phyloP scores from a whole-genome alignment of 106 monocot genomes.

The Ottelia alismoides region DNA sequence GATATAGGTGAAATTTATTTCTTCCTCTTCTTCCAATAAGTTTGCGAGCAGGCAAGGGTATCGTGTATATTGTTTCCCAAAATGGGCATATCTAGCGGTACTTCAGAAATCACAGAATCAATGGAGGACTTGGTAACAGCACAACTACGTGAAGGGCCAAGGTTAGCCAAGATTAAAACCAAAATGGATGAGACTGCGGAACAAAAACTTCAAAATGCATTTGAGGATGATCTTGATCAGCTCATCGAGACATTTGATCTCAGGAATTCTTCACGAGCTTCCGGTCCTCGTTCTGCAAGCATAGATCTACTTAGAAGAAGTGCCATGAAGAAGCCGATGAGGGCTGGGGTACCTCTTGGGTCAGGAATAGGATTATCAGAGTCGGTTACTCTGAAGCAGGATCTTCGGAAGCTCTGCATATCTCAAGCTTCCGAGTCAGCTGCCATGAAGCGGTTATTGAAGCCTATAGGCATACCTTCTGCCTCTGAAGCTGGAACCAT shows the following conservation, averaged over 20 bases:
- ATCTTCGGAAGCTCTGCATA: slow-evolving; percentile 51
- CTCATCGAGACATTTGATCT: slow-evolving; percentile 20
- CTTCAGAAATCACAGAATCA: neutral
- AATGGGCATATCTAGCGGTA: too few relatives aligned
- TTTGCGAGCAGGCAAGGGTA: too few relatives aligned
- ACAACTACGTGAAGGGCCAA: neutral
- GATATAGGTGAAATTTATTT: too few relatives aligned
- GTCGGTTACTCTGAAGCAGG: slow-evolving; percentile 55
- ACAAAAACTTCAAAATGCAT: slow-evolving; percentile 8
- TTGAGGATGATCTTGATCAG: slow-evolving; percentile 19
- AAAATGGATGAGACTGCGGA: slow-evolving; percentile 9
- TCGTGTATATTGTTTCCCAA: too few relatives aligned
- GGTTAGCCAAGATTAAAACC: slow-evolving; percentile 5
- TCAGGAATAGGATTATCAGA: slow-evolving; percentile 34
- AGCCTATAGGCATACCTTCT: slow-evolving; percentile 17
- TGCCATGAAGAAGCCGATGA: slow-evolving; percentile 20
- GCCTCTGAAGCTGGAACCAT: slow-evolving; percentile 50
- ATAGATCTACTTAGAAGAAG: slow-evolving; percentile 5
- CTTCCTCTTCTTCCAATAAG: too few relatives aligned
- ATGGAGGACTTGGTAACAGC: neutral
- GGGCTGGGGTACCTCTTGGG: slow-evolving; percentile 12
- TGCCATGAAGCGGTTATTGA: slow-evolving; percentile 53
- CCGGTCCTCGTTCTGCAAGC: slow-evolving; percentile 5
- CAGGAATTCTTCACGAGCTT: slow-evolving; percentile 5
- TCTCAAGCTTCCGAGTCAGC: slow-evolving; percentile 85